phyloP scores from a whole-genome alignment of 2,329 filamentous ascomycete genomes.

The Diaporthe citrichinensis region DNA sequence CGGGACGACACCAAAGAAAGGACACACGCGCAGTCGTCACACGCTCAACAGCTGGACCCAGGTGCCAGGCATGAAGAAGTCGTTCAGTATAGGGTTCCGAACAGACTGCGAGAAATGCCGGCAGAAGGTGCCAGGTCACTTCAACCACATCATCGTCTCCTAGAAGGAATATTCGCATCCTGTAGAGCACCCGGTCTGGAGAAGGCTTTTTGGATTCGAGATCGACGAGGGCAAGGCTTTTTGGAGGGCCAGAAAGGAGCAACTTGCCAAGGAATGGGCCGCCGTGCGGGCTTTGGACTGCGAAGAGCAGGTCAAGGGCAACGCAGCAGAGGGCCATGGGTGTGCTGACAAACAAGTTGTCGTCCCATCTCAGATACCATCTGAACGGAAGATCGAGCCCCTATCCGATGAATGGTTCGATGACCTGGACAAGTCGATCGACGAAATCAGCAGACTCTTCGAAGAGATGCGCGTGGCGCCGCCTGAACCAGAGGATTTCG shows the following conservation, averaged over 20 bases:
- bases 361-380: background rate
- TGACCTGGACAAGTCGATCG: constrained; percentile 37
- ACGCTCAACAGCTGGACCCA: constrained; percentile 73
- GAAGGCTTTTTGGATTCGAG: constrained; percentile 19
- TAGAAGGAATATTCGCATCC: constrained; percentile 53
- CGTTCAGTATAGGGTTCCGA: constrained; percentile 83
- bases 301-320: background rate
- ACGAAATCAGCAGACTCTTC: constrained; percentile 34
- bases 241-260: constrained; percentile 37
- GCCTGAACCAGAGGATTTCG: constrained; percentile 21
- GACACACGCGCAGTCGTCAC: constrained; percentile 71
- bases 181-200: constrained; percentile 38
- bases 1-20: constrained; percentile 65
- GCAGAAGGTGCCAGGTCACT: constrained; percentile 82
- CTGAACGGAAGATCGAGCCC: background rate
- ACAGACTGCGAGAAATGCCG: constrained; percentile 85
- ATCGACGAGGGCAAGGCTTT: constrained; percentile 36
- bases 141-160: constrained; percentile 82
- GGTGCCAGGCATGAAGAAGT: constrained; percentile 74
- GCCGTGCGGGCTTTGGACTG: background rate
- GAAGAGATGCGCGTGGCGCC: constrained; percentile 33
- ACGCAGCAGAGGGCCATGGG: background rate
- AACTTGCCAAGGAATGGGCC: constrained; percentile 15
- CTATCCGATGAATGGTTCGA: constrained; percentile 37
- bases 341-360: background rate